Percentiles rank a stretch among this genome's conserved stretches.
phyloP scores from a whole-genome alignment of 129 eudicot genomes.

The Flaveria sonorensis region DNA sequence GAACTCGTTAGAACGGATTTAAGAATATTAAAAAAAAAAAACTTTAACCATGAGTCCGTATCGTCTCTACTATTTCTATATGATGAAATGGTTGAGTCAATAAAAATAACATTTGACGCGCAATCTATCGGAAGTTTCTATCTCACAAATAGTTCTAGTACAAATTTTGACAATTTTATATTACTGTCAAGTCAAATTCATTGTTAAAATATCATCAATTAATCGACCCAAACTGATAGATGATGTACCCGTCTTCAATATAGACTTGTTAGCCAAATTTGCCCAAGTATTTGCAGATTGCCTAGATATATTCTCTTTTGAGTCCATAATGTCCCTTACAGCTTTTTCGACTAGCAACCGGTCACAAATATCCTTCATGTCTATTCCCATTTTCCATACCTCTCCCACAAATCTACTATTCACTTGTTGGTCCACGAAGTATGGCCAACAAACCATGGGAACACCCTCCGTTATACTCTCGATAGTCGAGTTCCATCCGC shows the following conservation, averaged over 20 bases:
- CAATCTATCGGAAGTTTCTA: too few relatives aligned
- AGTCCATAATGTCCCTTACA: constrained; percentile 47
- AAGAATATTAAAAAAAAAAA: too few relatives aligned
- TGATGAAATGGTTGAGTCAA: too few relatives aligned
- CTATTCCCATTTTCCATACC: constrained; percentile 60
- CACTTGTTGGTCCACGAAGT: constrained; percentile 52
- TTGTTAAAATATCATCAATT: constrained; percentile 46
- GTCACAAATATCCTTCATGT: constrained; percentile 62
- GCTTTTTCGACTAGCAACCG: constrained; percentile 39
- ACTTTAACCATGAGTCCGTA: too few relatives aligned
- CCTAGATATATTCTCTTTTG: constrained; percentile 19
- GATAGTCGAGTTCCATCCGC: constrained; percentile 71
- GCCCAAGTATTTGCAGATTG: constrained; percentile 24
- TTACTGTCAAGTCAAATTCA: constrained; percentile 15
- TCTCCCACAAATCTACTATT: constrained; percentile 59
- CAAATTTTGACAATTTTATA: too few relatives aligned
- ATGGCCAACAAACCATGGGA: constrained; percentile 76
- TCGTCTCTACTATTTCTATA: too few relatives aligned
- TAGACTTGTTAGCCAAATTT: constrained; percentile 31
- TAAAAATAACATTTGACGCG: too few relatives aligned
- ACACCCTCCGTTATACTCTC: constrained; percentile 61
- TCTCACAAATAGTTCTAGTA: too few relatives aligned
- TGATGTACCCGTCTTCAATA: constrained; percentile 53
- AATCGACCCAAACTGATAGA: constrained; percentile 38
- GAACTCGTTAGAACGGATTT: too few relatives aligned